These are phyloP conservation scores for Botrytis fragariae DNA, from an alignment of 2,329 filamentous ascomycete species.

Conservation along the genomic window DNA sequence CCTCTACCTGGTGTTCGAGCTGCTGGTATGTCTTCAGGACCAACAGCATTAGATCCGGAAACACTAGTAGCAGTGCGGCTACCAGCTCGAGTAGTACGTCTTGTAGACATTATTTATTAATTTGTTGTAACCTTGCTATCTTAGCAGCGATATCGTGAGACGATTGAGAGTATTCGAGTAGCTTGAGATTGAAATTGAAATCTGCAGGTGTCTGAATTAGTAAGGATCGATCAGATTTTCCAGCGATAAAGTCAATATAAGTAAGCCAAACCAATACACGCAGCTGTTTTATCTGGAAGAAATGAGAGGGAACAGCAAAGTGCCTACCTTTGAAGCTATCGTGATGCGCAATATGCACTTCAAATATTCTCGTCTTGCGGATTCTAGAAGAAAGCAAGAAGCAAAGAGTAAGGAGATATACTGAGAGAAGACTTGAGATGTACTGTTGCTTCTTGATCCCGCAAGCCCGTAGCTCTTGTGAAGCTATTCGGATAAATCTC, in stretches of 20 bases:
- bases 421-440: not conserved
- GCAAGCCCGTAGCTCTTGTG: not conserved
- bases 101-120: slow-evolving; percentile 31
- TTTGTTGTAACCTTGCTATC: not conserved
- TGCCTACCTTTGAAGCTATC: not conserved
- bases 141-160: not conserved
- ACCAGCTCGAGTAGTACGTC: slow-evolving; percentile 29
- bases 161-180: not conserved
- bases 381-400: not conserved
- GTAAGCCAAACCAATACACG: not conserved
- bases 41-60: slow-evolving; percentile 24
- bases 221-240: not conserved
- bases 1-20: slow-evolving; percentile 21
- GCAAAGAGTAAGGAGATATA: not conserved
- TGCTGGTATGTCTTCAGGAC: slow-evolving; percentile 26
- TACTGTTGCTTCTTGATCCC: not conserved
- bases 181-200: not conserved
- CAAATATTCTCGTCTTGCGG: not conserved
- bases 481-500: not conserved
- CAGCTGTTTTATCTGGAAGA: not conserved
- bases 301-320: not conserved
- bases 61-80: slow-evolving; percentile 30
- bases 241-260: not conserved
- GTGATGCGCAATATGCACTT: not conserved
- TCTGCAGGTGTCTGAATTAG: slow-evolving; percentile 11